phyloP scores from a whole-genome alignment of 805 yeast species.

The Peterozyma toletana region DNA sequence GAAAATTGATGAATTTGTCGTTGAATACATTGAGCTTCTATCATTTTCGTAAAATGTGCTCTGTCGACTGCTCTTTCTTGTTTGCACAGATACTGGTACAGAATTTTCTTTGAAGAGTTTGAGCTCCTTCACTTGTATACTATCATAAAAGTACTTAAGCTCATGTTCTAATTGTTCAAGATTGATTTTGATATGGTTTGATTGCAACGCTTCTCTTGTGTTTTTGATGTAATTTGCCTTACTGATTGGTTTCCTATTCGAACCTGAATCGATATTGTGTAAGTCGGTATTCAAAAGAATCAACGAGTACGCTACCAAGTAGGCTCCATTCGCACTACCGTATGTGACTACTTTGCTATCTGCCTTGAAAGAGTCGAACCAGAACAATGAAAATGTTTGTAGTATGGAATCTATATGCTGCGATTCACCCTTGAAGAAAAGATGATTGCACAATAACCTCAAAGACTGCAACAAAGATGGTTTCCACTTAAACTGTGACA shows the following conservation, averaged over 20 bases:
- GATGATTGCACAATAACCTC: constrained; percentile 50
- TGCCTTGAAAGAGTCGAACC: constrained; percentile 43
- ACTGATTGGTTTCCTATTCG: constrained; percentile 28
- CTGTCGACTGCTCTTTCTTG: background rate
- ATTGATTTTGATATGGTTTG: constrained; percentile 15
- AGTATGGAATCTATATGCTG: constrained; percentile 73
- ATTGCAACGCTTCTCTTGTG: constrained; percentile 38
- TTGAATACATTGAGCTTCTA: background rate
- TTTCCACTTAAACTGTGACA: constrained; percentile 38
- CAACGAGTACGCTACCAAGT: constrained; percentile 65
- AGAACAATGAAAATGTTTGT: constrained; percentile 59
- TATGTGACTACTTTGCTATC: constrained; percentile 25
- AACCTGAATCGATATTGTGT: constrained; percentile 43
- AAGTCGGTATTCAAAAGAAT: constrained; percentile 72
- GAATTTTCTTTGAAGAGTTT: constrained; percentile 4
- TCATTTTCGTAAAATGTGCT: background rate
- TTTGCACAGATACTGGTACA: too few relatives aligned
- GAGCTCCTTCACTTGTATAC: constrained; percentile 27
- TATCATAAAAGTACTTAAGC: constrained; percentile 36
- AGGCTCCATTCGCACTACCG: constrained; percentile 50
- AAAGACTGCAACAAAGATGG: constrained; percentile 50
- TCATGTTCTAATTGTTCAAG: constrained; percentile 22
- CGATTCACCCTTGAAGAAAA: constrained; percentile 79
- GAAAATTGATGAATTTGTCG: background rate
- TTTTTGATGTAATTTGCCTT: constrained; percentile 38